Evolutionary conservation across 129 eudicot species (phyloP).

Genomic region (Gnaphalium uliginosum): DNA sequence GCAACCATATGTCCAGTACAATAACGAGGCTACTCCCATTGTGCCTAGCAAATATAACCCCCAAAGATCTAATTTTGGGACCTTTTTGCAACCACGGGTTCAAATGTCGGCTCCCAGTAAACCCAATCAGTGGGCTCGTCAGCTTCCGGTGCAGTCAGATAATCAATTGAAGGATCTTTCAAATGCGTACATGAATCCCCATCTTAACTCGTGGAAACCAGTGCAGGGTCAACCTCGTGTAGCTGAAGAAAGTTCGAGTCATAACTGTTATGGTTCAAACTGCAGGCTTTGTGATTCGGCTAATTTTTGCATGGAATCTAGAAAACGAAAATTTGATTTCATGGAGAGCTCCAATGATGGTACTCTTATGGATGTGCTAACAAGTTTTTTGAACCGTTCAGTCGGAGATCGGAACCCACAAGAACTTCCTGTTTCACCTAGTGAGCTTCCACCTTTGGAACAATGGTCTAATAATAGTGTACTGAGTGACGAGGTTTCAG

Average conservation of each 20-base stretch:
- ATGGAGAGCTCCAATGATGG: constrained; percentile 21
- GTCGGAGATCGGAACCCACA: constrained; percentile 16
- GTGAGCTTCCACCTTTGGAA: constrained; percentile 29
- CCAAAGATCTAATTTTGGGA: constrained; percentile 17
- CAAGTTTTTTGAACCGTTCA: constrained; percentile 8
- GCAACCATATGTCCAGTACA: neutral
- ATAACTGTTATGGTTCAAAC: constrained; percentile 24
- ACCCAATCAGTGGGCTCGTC: constrained; percentile 21
- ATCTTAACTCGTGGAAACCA: neutral
- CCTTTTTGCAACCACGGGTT: constrained; percentile 14
- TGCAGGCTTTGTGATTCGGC: constrained; percentile 45
- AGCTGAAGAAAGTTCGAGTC: constrained; percentile 3
- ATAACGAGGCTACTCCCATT: constrained; percentile 16
- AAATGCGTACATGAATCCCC: constrained; percentile 7
- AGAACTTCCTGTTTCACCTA: neutral
- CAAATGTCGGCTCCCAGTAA: constrained; percentile 16
- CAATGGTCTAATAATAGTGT: neutral
- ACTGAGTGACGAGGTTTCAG: neutral
- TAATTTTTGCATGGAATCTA: constrained; percentile 19
- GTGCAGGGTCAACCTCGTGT: constrained; percentile 8
- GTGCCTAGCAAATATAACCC: neutral
- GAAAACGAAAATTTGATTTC: constrained; percentile 25
- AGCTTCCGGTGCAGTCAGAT: constrained; percentile 17
- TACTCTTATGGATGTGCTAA: constrained; percentile 22
- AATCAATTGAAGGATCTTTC: constrained; percentile 19